Percentiles rank a stretch among this genome's conserved stretches.
These are phyloP conservation scores for Diaporthe vaccinii DNA, from an alignment of 2,329 filamentous ascomycete genomes.

Conservation along the genomic window DNA sequence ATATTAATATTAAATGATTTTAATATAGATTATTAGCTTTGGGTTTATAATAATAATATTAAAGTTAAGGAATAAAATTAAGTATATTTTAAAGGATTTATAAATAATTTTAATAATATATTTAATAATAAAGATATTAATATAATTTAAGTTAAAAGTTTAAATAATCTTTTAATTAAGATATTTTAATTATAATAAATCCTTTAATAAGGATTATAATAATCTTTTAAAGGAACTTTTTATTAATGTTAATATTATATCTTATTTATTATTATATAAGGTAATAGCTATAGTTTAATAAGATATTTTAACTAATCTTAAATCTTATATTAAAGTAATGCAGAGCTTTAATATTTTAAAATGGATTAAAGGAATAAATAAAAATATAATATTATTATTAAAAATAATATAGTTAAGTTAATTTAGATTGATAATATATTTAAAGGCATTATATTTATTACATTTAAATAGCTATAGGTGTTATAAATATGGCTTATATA, in stretches of 20 bases:
- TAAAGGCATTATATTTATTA: too few relatives aligned
- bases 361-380: background rate
- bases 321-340: background rate
- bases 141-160: background rate
- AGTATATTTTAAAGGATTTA: background rate
- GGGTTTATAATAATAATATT: background rate
- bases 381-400: background rate
- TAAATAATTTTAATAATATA: background rate
- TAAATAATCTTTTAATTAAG: background rate
- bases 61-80: background rate
- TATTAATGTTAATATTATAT: background rate
- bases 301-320: background rate
- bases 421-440: background rate
- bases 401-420: background rate
- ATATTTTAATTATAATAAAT: background rate
- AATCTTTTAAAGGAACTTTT: background rate
- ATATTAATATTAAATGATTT: background rate
- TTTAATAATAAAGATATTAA: background rate
- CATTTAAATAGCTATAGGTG: background rate
- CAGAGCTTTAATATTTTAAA: background rate
- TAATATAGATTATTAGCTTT: background rate
- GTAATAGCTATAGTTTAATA: background rate
- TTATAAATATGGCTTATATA: too few relatives aligned
- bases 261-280: background rate
- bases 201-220: background rate